These are phyloP conservation scores for Murraya koenigii DNA, from an alignment of 345 rosid species.

Conservation along the genomic window DNA sequence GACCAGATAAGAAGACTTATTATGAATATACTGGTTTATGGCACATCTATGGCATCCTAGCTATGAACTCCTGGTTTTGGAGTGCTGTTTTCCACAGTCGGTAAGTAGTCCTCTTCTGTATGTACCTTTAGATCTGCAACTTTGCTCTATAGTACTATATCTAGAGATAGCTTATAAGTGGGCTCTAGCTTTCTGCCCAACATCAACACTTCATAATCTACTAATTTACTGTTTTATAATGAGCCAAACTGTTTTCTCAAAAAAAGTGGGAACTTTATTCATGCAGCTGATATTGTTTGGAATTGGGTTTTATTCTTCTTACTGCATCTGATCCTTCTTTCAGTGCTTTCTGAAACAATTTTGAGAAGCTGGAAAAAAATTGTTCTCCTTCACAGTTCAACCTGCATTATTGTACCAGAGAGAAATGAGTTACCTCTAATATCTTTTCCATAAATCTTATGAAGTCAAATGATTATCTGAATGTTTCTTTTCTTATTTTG, in stretches of 20 bases:
- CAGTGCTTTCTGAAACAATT: neutral
- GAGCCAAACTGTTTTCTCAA: neutral
- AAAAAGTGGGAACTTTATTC: neutral
- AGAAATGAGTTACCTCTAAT: neutral
- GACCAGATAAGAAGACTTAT: conserved; percentile 58
- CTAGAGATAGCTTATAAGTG: conserved; percentile 1
- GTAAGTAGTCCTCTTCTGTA: conserved; percentile 37
- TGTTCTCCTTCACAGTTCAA: neutral
- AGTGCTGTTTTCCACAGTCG: conserved; percentile 80
- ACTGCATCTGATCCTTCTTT: neutral
- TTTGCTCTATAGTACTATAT: neutral
- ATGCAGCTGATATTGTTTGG: neutral
- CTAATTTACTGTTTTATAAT: neutral
- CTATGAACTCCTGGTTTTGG: conserved; percentile 91
- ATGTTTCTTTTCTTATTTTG: neutral
- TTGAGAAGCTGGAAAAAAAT: neutral
- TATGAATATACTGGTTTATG: conserved; percentile 73
- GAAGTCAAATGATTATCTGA: conserved; percentile 2
- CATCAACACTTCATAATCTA: neutral
- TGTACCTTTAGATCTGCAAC: conserved; percentile 9
- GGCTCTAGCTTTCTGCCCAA: conserved; percentile 3
- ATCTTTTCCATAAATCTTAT: neutral
- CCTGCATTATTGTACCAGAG: neutral
- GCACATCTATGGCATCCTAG: conserved; percentile 69
- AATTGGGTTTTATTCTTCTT: neutral